These are phyloP conservation scores for Termitomyces sp. DNA, from an alignment of 768 basidiomycete genomes.

Conservation along the genomic window DNA sequence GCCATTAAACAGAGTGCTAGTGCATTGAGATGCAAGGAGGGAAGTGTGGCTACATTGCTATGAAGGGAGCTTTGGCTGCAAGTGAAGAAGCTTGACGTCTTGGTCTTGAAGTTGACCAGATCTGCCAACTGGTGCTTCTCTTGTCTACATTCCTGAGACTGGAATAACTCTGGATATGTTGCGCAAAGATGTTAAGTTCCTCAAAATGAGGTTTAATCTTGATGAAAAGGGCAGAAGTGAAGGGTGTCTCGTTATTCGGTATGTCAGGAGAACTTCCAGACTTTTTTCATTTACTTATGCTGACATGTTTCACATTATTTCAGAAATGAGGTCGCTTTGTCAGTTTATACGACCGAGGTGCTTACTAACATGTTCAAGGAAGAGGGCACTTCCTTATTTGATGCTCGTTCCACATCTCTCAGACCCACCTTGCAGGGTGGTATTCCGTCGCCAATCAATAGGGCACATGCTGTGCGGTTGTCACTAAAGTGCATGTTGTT, in stretches of 20 bases:
- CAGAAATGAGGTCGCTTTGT: slow-evolving; percentile 84
- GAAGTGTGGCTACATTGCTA: slow-evolving; percentile 92
- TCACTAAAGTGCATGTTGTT: slow-evolving; percentile 93
- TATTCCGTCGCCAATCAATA: slow-evolving; percentile 91
- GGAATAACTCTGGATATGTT: slow-evolving; percentile 84
- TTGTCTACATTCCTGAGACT: slow-evolving; percentile 91
- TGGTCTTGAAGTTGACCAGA: neutral
- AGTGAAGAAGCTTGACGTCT: slow-evolving; percentile 25
- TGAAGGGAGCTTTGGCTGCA: slow-evolving; percentile 93
- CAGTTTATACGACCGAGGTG: slow-evolving; percentile 86
- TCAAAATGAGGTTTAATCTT: slow-evolving; percentile 78
- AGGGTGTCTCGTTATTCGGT: slow-evolving; percentile 92
- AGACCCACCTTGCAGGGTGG: slow-evolving; percentile 99
- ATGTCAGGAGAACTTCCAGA: slow-evolving; percentile 19
- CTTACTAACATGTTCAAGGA: slow-evolving; percentile 93
- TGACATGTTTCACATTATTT: neutral
- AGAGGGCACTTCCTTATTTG: slow-evolving; percentile 87
- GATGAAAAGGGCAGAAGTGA: slow-evolving; percentile 89
- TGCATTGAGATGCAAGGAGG: slow-evolving; percentile 97
- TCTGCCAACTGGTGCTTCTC: slow-evolving; percentile 78
- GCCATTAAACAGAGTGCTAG: slow-evolving; percentile 98
- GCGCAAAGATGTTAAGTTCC: slow-evolving; percentile 79
- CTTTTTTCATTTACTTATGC: neutral
- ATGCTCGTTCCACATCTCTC: slow-evolving; percentile 93
- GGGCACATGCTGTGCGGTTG: slow-evolving; percentile 84